A percentile compares a stretch with the other conserved stretches of the same genome.
phyloP scores from a whole-genome alignment of 2,329 filamentous ascomycete species.

The Hypomyces rosellus region DNA sequence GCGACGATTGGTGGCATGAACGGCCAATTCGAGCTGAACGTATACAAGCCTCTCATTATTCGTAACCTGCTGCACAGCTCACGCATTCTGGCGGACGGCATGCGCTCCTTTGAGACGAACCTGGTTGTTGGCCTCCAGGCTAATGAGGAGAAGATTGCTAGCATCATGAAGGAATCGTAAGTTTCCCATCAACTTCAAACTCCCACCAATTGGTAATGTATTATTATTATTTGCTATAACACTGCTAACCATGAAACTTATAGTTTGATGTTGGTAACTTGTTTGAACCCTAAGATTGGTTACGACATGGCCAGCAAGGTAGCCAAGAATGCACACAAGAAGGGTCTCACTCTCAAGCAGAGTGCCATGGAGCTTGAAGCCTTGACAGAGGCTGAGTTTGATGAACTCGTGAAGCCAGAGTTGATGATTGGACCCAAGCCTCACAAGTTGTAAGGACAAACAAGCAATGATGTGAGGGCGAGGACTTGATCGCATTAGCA shows the following conservation, averaged over 20 bases:
- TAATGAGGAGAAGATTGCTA: constrained; percentile 86
- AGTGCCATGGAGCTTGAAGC: constrained; percentile 91
- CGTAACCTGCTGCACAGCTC: constrained; percentile 90
- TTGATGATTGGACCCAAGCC: constrained; percentile 83
- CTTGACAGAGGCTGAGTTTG: constrained; percentile 82
- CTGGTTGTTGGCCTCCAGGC: constrained; percentile 81
- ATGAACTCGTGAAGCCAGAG: constrained; percentile 82
- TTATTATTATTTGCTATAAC: not conserved
- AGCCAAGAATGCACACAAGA: constrained; percentile 98
- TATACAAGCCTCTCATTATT: constrained; percentile 97
- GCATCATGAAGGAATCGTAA: constrained; percentile 91
- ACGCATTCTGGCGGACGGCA: constrained; percentile 81
- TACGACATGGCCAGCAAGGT: constrained; percentile 98
- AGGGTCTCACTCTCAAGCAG: constrained; percentile 88
- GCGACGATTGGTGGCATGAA: constrained; percentile 93
- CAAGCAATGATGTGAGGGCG: not conserved
- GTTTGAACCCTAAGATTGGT: constrained; percentile 93
- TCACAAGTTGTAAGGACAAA: constrained; percentile 38
- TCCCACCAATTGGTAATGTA: not conserved
- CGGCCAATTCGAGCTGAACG: constrained; percentile 97
- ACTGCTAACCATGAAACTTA: constrained; percentile 10
- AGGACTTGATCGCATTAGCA: too few species aligned
- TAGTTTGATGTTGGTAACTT: constrained; percentile 96
- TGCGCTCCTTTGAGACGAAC: constrained; percentile 93
- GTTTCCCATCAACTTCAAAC: constrained; percentile 22